Percentiles rank a stretch among this genome's conserved stretches.
phyloP scores from a whole-genome alignment of 768 basidiomycete genomes.

The Omphalotus guepiniiformis region DNA sequence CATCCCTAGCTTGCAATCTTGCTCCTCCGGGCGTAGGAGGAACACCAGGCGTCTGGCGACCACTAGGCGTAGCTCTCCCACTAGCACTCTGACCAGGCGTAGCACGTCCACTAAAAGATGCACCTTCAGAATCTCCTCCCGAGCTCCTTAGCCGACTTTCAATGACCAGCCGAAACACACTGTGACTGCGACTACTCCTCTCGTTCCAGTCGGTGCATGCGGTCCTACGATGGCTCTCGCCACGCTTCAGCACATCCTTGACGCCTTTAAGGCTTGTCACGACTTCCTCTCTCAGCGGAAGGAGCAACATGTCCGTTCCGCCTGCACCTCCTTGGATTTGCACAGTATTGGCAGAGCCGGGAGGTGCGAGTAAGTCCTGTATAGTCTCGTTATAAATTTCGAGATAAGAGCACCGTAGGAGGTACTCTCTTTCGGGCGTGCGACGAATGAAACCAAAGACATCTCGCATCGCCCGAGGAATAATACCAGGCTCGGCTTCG shows the following conservation, averaged over 20 bases:
- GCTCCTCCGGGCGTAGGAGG: slow-evolving; percentile 42
- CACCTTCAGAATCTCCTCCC: slow-evolving; percentile 38
- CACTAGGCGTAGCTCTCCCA: slow-evolving; percentile 22
- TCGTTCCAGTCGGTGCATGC: slow-evolving; percentile 99
- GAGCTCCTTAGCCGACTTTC: slow-evolving; percentile 73
- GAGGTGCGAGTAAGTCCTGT: slow-evolving; percentile 79
- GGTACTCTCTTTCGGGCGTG: slow-evolving; percentile 79
- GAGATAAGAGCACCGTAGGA: slow-evolving; percentile 93
- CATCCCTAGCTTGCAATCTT: slow-evolving; percentile 70
- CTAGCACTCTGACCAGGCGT: slow-evolving; percentile 24
- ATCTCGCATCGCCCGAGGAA: slow-evolving; percentile 88
- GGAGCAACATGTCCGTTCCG: slow-evolving; percentile 53
- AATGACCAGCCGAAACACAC: slow-evolving; percentile 89
- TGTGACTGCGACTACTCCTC: slow-evolving; percentile 89
- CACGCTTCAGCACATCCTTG: slow-evolving; percentile 76
- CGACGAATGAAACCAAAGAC: slow-evolving; percentile 81
- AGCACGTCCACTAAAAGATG: slow-evolving; percentile 25
- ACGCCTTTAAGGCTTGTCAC: slow-evolving; percentile 89
- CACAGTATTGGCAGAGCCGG: slow-evolving; percentile 53
- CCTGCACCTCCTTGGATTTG: slow-evolving; percentile 68
- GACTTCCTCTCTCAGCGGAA: slow-evolving; percentile 85
- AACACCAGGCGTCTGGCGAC: slow-evolving; percentile 45
- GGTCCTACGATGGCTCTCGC: slow-evolving; percentile 83
- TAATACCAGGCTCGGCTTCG: slow-evolving; percentile 87
- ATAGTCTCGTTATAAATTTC: slow-evolving; percentile 97